These are phyloP conservation scores for Wickerhamomyces tratensis DNA, from an alignment of 805 yeast genomes.

Conservation along the genomic window DNA sequence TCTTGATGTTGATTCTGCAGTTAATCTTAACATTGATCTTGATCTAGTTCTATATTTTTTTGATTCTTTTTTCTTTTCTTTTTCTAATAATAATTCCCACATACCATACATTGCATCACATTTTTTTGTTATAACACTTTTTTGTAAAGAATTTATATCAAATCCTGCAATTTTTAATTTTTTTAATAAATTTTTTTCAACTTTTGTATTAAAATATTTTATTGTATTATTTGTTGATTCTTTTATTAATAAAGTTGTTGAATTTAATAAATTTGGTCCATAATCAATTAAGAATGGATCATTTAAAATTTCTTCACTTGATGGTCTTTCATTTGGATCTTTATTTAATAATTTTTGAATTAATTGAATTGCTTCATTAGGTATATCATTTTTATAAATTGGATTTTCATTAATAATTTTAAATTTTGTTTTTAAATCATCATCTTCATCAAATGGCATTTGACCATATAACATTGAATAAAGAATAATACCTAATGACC, in stretches of 20 bases:
- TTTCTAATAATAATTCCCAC: conserved; percentile 59
- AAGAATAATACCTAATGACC: conserved; percentile 88
- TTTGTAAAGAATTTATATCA: conserved; percentile 48
- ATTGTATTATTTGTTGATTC: conserved; percentile 22
- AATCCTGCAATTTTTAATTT: conserved; percentile 52
- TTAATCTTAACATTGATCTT: conserved; percentile 21
- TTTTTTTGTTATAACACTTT: conserved; percentile 45
- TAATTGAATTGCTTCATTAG: conserved; percentile 40
- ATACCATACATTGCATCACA: conserved; percentile 69
- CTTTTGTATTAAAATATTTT: conserved; percentile 43
- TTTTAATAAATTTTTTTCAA: conserved; percentile 55
- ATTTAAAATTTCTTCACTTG: conserved; percentile 37
- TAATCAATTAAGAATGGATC: conserved; percentile 40
- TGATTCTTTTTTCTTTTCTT: conserved; percentile 23
- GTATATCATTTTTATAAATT: conserved; percentile 33
- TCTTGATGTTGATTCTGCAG: conserved; percentile 16
- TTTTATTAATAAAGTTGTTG: conserved; percentile 25
- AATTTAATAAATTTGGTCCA: conserved; percentile 32
- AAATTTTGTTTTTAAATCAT: conserved; percentile 45
- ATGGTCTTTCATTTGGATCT: conserved; percentile 55
- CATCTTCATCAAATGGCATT: conserved; percentile 88
- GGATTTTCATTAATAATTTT: conserved; percentile 65
- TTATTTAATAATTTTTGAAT: conserved; percentile 50
- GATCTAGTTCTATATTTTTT: conserved; percentile 24
- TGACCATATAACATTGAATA: conserved; percentile 78